phyloP scores from a whole-genome alignment of 306 rosid genomes.

The Prunus mume region DNA sequence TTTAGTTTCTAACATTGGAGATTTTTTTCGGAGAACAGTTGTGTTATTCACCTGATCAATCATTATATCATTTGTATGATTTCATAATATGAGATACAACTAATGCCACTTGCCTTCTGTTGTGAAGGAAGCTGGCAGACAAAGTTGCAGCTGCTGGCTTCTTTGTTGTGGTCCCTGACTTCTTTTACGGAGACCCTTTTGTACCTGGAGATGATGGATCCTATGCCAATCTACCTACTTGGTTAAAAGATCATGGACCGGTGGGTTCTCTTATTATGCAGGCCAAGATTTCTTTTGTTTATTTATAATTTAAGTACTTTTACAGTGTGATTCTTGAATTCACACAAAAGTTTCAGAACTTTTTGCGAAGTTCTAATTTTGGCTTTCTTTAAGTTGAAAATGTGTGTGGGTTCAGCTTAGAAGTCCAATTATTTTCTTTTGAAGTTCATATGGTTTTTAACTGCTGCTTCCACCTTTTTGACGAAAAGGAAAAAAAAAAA shows the following conservation, averaged over 20 bases:
- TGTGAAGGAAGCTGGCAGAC: constrained; percentile 59
- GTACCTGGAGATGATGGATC: constrained; percentile 16
- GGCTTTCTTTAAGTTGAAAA: background rate
- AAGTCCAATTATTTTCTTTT: background rate
- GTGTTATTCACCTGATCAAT: background rate
- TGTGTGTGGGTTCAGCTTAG: background rate
- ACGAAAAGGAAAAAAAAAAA: background rate
- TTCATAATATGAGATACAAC: background rate
- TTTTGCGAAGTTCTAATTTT: background rate
- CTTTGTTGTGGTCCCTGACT: constrained; percentile 67
- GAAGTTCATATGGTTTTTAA: background rate
- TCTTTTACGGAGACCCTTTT: constrained; percentile 54
- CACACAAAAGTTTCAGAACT: background rate
- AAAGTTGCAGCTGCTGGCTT: constrained; percentile 49
- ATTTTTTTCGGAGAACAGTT: background rate
- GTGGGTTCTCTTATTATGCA: constrained; percentile 30
- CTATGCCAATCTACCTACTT: constrained; percentile 19
- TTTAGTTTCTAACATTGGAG: background rate
- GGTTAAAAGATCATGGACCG: constrained; percentile 42
- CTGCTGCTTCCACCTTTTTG: background rate
- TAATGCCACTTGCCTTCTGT: background rate
- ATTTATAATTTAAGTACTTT: background rate
- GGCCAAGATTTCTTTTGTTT: background rate
- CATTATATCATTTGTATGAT: background rate
- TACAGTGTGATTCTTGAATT: background rate